A percentile compares a stretch with the other conserved stretches of the same genome.
Evolutionary conservation across 2,329 filamentous ascomycete species (phyloP).

Genomic region (Ophiostoma triangulosporum): DNA sequence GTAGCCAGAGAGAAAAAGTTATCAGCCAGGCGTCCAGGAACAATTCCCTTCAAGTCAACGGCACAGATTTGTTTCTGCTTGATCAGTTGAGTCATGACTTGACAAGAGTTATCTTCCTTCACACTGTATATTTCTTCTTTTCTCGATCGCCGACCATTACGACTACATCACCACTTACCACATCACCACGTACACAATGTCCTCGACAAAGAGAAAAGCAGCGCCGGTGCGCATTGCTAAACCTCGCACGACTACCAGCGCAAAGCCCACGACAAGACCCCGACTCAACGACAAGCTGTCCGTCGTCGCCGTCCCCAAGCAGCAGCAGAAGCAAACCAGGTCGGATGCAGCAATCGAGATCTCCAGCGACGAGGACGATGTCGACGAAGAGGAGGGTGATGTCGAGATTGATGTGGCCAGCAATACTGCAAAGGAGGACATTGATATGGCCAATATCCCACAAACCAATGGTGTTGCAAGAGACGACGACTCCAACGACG

Average conservation of each 20-base stretch:
- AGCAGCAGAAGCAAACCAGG: slow-evolving; percentile 17
- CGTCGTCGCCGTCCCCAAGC: slow-evolving; percentile 25
- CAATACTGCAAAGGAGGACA: neutral
- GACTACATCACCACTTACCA: neutral
- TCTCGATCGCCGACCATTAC: neutral
- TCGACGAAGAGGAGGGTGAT: slow-evolving; percentile 1
- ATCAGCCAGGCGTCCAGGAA: neutral
- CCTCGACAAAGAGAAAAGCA: slow-evolving; percentile 50
- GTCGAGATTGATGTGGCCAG: neutral
- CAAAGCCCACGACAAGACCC: slow-evolving; percentile 34
- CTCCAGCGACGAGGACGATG: slow-evolving; percentile 16
- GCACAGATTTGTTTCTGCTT: too few relatives aligned
- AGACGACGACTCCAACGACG: neutral
- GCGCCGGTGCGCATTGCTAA: slow-evolving; percentile 38
- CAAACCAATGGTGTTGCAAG: neutral
- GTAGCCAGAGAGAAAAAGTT: slow-evolving; percentile 1
- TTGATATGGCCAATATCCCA: neutral
- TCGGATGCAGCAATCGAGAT: slow-evolving; percentile 3
- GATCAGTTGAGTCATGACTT: too few relatives aligned
- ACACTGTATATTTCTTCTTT: too few relatives aligned
- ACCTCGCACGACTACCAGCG: slow-evolving; percentile 39
- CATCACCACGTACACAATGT: slow-evolving; percentile 16
- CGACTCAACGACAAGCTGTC: slow-evolving; percentile 46
- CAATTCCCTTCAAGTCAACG: neutral
- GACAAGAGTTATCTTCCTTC: too few relatives aligned